phyloP scores from a whole-genome alignment of 78 protist species.

The Cavenderia fasciculata region DNA sequence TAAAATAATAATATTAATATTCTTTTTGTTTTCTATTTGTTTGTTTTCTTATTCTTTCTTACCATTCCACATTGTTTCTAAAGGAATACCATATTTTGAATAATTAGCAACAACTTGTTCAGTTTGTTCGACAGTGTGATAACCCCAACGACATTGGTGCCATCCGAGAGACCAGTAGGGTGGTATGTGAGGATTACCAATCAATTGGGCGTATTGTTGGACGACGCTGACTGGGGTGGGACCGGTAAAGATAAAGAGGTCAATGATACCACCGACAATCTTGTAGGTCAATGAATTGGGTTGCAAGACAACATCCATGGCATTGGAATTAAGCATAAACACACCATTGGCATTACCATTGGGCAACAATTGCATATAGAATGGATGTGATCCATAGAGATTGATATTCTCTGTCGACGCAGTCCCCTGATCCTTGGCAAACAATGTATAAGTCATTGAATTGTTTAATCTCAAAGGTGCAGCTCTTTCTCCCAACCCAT shows the following conservation, averaged over 20 bases:
- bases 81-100: conserved; percentile 67
- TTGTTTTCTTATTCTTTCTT: no score
- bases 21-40: background rate
- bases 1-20: background rate
- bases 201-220: conserved; percentile 50
- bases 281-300: conserved; percentile 44
- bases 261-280: conserved; percentile 85
- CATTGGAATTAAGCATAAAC: conserved; percentile 74
- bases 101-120: conserved; percentile 66
- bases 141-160: conserved; percentile 92
- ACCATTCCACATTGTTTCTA: conserved; percentile 87
- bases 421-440: conserved; percentile 68
- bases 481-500: conserved; percentile 87
- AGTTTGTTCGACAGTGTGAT: conserved; percentile 54
- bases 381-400: conserved; percentile 90
- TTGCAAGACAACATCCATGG: conserved; percentile 78
- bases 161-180: conserved; percentile 89
- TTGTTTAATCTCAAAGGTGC: conserved; percentile 50
- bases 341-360: conserved; percentile 84
- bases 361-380: conserved; percentile 46
- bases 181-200: conserved; percentile 83
- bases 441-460: conserved; percentile 60
- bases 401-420: conserved; percentile 55
- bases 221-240: conserved; percentile 83
- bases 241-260: conserved; percentile 85